These are phyloP conservation scores for Neophaeococcomyces aloes DNA, from an alignment of 2,329 filamentous ascomycete species.

Conservation along the genomic window DNA sequence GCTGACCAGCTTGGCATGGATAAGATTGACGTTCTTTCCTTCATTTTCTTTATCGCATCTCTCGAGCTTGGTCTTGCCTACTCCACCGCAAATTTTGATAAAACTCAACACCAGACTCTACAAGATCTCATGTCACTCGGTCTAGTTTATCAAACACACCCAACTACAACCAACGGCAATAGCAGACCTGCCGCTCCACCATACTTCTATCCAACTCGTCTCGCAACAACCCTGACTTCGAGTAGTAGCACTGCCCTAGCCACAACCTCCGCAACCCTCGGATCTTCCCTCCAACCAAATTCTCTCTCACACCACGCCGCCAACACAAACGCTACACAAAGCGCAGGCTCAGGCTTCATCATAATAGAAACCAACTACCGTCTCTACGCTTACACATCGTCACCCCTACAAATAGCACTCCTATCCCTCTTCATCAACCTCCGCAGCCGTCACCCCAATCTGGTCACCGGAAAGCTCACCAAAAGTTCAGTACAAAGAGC, in stretches of 20 bases:
- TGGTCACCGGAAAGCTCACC: slow-evolving; percentile 84
- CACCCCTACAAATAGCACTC: slow-evolving; percentile 86
- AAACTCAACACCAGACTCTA: slow-evolving; percentile 78
- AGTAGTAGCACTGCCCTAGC: slow-evolving; percentile 61
- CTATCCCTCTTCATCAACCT: slow-evolving; percentile 82
- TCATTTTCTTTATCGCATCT: slow-evolving; percentile 89
- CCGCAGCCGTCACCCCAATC: slow-evolving; percentile 83
- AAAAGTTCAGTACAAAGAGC: slow-evolving; percentile 80
- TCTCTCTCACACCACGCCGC: slow-evolving; percentile 2
- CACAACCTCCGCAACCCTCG: slow-evolving; percentile 57
- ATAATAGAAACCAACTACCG: slow-evolving; percentile 98
- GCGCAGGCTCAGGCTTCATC: slow-evolving; percentile 57
- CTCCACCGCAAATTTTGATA: slow-evolving; percentile 70
- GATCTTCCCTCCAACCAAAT: slow-evolving; percentile 46
- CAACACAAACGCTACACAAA: slow-evolving; percentile 22
- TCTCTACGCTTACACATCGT: slow-evolving; percentile 91
- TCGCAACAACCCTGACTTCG: slow-evolving; percentile 83
- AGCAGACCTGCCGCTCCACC: slow-evolving; percentile 27
- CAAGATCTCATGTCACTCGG: slow-evolving; percentile 84
- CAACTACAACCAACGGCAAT: slow-evolving; percentile 15
- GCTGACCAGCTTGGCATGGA: slow-evolving; percentile 67
- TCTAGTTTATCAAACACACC: slow-evolving; percentile 57
- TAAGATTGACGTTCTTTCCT: slow-evolving; percentile 85
- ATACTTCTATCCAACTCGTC: slow-evolving; percentile 75
- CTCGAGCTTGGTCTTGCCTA: slow-evolving; percentile 88